These are phyloP conservation scores for Huntiella moniliformis DNA, from an alignment of 2,329 filamentous ascomycete species.

Conservation along the genomic window DNA sequence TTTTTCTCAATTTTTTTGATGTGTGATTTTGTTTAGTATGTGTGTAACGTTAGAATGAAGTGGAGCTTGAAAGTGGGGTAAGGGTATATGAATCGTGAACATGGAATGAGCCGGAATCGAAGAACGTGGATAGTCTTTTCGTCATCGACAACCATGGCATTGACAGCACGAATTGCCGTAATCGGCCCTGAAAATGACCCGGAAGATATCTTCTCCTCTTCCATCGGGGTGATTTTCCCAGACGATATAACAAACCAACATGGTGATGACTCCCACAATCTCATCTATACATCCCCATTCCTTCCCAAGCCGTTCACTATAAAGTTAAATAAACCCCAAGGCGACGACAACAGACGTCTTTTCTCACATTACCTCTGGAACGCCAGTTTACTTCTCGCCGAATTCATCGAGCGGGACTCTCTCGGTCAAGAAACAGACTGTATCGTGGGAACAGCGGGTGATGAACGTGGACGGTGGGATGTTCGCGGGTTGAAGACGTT, in stretches of 20 bases:
- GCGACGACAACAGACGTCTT: constrained; percentile 35
- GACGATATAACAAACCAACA: constrained; percentile 49
- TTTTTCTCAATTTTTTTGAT: not conserved
- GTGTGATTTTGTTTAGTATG: too few relatives aligned
- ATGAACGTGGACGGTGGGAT: constrained; percentile 20
- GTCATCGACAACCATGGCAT: constrained; percentile 22
- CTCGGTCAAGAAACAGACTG: constrained; percentile 14
- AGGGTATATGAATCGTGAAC: not conserved
- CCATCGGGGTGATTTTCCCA: constrained; percentile 46
- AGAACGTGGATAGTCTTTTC: not conserved
- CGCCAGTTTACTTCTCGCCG: constrained; percentile 35
- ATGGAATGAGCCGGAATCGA: not conserved
- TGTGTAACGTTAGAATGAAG: too few relatives aligned
- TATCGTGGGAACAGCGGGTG: not conserved
- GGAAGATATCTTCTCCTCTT: constrained; percentile 40
- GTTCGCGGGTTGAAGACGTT: constrained; percentile 34
- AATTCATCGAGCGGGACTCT: constrained; percentile 33
- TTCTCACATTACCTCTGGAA: constrained; percentile 65
- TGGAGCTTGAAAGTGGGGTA: not conserved
- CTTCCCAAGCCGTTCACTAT: constrained; percentile 27
- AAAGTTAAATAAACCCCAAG: constrained; percentile 28
- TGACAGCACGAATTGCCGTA: constrained; percentile 20
- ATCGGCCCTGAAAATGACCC: constrained; percentile 23
- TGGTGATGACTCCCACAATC: constrained; percentile 38
- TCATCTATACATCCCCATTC: constrained; percentile 39